phyloP scores from a whole-genome alignment of 257 asterid genomes.

The Paraleonurus japonicus region DNA sequence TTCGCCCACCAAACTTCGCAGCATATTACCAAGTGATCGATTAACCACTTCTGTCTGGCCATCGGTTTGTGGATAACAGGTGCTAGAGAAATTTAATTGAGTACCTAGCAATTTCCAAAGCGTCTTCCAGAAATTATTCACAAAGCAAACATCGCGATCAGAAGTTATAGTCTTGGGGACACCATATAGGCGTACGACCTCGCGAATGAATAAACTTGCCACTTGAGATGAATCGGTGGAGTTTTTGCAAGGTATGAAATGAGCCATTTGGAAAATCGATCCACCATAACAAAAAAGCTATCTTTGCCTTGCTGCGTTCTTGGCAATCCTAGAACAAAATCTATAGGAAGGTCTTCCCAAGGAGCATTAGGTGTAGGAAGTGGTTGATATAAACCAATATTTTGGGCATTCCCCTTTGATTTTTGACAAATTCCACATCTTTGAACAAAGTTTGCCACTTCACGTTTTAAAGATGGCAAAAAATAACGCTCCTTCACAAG shows the following conservation, averaged over 20 bases:
- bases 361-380: neutral
- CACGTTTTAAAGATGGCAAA: neutral
- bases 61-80: neutral
- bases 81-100: neutral
- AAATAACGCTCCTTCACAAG: conserved; percentile 2
- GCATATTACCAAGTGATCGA: conserved; percentile 11
- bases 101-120: neutral
- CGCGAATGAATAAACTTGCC: neutral
- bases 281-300: too few relatives aligned
- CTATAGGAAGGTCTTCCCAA: conserved; percentile 3
- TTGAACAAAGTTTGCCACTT: too few relatives aligned
- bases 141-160: neutral
- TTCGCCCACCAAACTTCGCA: neutral
- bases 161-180: neutral
- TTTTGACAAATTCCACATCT: neutral
- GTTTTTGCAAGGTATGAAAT: neutral
- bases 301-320: neutral
- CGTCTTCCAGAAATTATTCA: conserved; percentile 2
- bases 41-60: neutral
- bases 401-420: neutral
- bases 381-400: neutral
- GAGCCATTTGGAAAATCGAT: neutral
- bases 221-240: neutral
- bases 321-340: conserved; percentile 15
- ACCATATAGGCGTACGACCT: neutral